Base-by-base conservation (phyloP, 176 grass and related monocot species). In the Triticum urartu region DNA sequence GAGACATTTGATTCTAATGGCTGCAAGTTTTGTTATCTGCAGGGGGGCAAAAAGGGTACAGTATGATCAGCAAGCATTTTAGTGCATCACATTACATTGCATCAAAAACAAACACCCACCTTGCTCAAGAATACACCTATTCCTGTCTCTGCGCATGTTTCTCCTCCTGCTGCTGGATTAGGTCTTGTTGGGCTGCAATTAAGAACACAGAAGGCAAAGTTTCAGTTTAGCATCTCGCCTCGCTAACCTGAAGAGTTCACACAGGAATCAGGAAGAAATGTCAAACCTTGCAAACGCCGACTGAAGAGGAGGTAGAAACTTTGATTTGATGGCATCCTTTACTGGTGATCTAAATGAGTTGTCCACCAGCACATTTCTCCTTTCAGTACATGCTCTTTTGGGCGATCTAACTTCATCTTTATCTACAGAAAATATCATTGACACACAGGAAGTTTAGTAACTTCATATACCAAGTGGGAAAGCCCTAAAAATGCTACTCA, bases 1-100 rank as follows among this genome's bases (percentile, higher is more conserved):
- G 54, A 99, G 87, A 83, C 94, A 86, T 99, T 86, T 96, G 86
- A 99, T 96, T 84, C 97, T 96, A 84, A 96, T 96, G 71, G 97
- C 94, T 74, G 92, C 87, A 24, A 99, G 79, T 77, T 99, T 99
- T 64, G 81, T 33, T 58, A 99, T 94, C 97, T 99, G 93, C 40
- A 84, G 65, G 43, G 56, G 84, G 22, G 6, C 21, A 84, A 72
- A 59, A 61, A 14, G 10, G 17, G 77, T 70, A 63, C 50, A 78
- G 7, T 48, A 24, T 64, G 18, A 91, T 58, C 39, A 81, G 52
- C 61, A 81, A 81, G 63, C 6, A 81, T 78, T 81, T 65, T 72
- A 81, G 25, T 75, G 67, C 17, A 81, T 73, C 72, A 78, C 36
- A 68, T 33, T 74, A 67, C 2, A 18, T 32, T 52, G 9, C 75